A percentile compares a stretch with the other conserved stretches of the same genome.
These are phyloP conservation scores for Hygrocybe punicea DNA, from an alignment of 768 basidiomycete species.

Conservation along the genomic window DNA sequence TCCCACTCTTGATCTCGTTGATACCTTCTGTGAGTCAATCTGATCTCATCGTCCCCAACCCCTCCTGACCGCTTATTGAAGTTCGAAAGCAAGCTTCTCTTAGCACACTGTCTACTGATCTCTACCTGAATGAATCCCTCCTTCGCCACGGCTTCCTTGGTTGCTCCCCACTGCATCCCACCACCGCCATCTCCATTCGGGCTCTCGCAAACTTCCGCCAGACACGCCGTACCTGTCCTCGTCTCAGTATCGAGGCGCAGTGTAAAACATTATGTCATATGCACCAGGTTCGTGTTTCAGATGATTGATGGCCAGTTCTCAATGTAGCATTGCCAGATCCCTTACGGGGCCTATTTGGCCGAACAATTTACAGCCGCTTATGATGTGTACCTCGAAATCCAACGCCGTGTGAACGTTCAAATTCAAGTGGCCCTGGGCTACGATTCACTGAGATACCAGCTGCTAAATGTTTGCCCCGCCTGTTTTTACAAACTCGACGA, in stretches of 20 bases:
- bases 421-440: constrained; percentile 22
- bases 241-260: constrained; percentile 27
- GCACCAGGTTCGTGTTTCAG: constrained; percentile 12
- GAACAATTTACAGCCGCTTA: constrained; percentile 23
- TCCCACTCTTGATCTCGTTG: not conserved
- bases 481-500: constrained; percentile 24
- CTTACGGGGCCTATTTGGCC: constrained; percentile 15
- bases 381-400: constrained; percentile 25
- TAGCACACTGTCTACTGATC: not conserved
- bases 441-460: constrained; percentile 21
- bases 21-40: not conserved
- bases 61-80: not conserved
- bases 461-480: constrained; percentile 25
- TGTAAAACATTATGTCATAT: constrained; percentile 29
- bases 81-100: not conserved
- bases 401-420: not conserved
- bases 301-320: not conserved
- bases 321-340: not conserved
- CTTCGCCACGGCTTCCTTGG: constrained; percentile 26
- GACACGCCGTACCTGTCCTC: constrained; percentile 21
- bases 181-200: constrained; percentile 17
- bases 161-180: constrained; percentile 18
- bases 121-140: constrained; percentile 2
- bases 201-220: constrained; percentile 23
- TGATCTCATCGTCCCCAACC: not conserved